Evolutionary conservation across 2,329 filamentous ascomycete genomes (phyloP), one percentile per base, ranked within the genome.

Genomic region (Venturia asperata): DNA sequence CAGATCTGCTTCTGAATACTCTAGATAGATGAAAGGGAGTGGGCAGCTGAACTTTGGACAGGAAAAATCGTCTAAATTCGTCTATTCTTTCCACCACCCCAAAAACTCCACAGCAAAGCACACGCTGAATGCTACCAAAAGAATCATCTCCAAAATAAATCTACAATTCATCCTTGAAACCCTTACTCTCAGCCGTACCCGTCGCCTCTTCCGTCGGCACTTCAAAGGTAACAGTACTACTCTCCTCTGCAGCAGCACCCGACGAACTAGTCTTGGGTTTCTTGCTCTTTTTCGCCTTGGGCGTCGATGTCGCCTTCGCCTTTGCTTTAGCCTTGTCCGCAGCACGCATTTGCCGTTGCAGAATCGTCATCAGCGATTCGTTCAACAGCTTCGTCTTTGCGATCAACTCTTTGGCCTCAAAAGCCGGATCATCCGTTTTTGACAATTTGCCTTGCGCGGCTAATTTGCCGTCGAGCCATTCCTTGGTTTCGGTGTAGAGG

Each of bases 391-490:
- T 85, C 19, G 86, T 82, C 75, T 88, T 88, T 30, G 80, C 81
- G 66, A 85, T 79, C 39, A 96, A 76, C 37, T 96, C 92, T 72
- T 87, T 87, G 69, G 86, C 79, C 0, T 88, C 82, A 10, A 96
- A 80, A 7, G 87, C 87, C 0, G 91, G 90, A 69, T 97, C 87
- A 11, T 91, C 90, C 1, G 86, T 86, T 1, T 81, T 77, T 19
- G 82, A 78, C 3, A 96, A 84, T 69, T 85, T 87, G 39, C 86
- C 84, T 76, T 97, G 93, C 70, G 83, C 82, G 2, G 82, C 79
- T 61, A 90, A 77, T 73, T 89, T 88, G 68, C 88, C 83, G 41
- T 86, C 83, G 24, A 99, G 81, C 93, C 93, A 99, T 24, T 82
- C 80, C 19, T 82, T 78, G 21, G 87, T 85, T 17, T 84, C 82